Evolutionary conservation across 306 rosid genomes (phyloP), one percentile per base, ranked within the genome.

Genomic region (Quercus alba): DNA sequence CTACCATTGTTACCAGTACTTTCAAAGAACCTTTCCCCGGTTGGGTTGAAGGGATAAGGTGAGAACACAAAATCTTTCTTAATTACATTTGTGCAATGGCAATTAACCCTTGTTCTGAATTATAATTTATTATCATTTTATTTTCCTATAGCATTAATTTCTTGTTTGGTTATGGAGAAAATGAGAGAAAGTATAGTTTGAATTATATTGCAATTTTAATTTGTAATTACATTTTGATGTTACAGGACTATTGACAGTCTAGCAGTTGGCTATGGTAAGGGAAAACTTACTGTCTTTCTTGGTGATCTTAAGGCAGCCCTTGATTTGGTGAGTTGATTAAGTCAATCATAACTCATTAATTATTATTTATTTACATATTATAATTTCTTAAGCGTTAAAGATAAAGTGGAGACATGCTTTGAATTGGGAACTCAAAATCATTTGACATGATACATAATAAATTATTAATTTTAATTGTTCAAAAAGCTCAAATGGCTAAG

Each of bases 21-120:
- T 80, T 67, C 72, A 94, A 56, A 83, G 98, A 93, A 83, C 97
- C 96, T 15, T 93, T 95, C 44, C 87, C 98, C 0, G 97, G 98
- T 63, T 95, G 98, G 98, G 82, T 74, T 1, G 97, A 93, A 80
- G 99, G 98, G 13, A 11, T 86, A 3, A 90, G 98, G 98, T 92
- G 75, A 55, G 54, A 49, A 49, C 54, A 12, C 54, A 49, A 49
- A 49, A 49, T 12, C 54, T 49, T 49, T 13, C 54, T 12, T 49
- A 7, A 38, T 38, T 38, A 12, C 54, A 49, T 49, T 12, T 49
- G 54, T 49, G 54, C 15, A 49, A 49, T 49, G 54, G 3, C 54
- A 49, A 49, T 38, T 38, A 8, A 49, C 4, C 54, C 54, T 10
- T 49, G 54, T 49, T 49, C 54, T 49, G 14, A 49, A 12, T 49